These are phyloP conservation scores for Triglochin maritima DNA, from an alignment of 106 monocot species.

Conservation along the genomic window DNA sequence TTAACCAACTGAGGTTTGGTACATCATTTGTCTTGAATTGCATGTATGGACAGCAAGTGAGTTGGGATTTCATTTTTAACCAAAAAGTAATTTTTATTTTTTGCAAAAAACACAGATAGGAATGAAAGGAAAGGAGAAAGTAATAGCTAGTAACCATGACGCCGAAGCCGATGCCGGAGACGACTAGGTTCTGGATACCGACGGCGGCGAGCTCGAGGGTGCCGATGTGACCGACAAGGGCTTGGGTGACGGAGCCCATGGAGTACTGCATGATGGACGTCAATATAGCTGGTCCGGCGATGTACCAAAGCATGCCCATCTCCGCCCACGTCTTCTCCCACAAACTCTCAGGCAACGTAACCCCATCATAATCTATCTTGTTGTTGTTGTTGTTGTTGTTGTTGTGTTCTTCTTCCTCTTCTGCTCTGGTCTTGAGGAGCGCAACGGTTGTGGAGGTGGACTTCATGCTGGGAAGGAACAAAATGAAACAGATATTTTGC, in stretches of 20 bases:
- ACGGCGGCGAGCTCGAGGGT: conserved; percentile 37
- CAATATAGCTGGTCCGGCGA: conserved; percentile 28
- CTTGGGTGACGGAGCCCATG: conserved; percentile 15
- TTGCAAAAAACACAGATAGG: no score
- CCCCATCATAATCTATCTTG: background rate
- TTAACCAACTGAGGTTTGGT: no score
- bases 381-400: background rate
- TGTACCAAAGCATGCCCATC: conserved; percentile 12
- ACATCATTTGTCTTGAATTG: no score
- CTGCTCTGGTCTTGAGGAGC: background rate
- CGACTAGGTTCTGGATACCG: conserved; percentile 29
- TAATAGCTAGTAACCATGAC: conserved; percentile 11
- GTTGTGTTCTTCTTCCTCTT: background rate
- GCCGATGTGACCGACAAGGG: conserved; percentile 27
- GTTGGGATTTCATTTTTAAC: no score
- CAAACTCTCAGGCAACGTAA: background rate
- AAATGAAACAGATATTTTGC: no score
- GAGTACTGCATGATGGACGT: conserved; percentile 26
- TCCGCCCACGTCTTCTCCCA: conserved; percentile 9
- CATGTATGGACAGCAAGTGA: no score
- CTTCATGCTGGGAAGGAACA: no score
- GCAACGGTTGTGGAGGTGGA: no score
- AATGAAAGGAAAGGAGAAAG: background rate
- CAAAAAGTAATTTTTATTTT: no score
- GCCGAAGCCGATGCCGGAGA: conserved; percentile 30